Base-by-base conservation (phyloP, 371 early-diverging fungal genomes). In the Rhizopus microsporus region DNA sequence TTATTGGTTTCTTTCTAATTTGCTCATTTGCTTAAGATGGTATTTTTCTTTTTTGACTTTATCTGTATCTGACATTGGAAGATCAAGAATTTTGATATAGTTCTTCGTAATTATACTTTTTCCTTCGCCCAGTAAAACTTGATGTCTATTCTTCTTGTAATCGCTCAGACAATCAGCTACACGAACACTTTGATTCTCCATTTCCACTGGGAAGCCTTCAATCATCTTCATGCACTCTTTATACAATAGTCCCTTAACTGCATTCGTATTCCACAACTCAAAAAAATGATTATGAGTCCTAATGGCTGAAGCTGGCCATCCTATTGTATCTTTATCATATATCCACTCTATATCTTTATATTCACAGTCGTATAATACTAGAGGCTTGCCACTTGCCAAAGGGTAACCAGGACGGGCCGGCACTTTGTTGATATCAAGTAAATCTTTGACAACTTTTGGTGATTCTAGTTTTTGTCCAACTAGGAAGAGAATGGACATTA, bases 401-500 rank as follows among this genome's bases (percentile, higher is more conserved):
- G 68, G 68, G 43, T 72, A 77, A 23, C 67, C 69, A 7, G 80
- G 80, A 32, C 65, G 63, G 6, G 72, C 29, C 3, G 67, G 59
- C 3, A 73, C 54, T 38, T 73, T 69, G 40, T 47, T 37, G 16
- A 72, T 47, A 54, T 75, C 65, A 47, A 79, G 48, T 44, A 84
- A 52, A 33, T 71, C 59, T 29, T 67, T 48, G 13, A 71, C 53
- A 16, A 72, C 60, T 38, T 68, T 70, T 17, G 80, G 74, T 32
- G 59, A 40, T 44, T 77, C 82, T 49, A 65, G 51, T 12, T 54
- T 65, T 65, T 74, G 72, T 4, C 98, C 98, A 4, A 96, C 86
- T 46, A 91, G 72, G 56, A 96, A 90, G 37, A 98, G 67, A 5
- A 96, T 74, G 0, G 93, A 88, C 89, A 95, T 93, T 85, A 97